These are phyloP conservation scores for Euphrasia arctica DNA, from an alignment of 305 asterid genomes.

Conservation along the genomic window DNA sequence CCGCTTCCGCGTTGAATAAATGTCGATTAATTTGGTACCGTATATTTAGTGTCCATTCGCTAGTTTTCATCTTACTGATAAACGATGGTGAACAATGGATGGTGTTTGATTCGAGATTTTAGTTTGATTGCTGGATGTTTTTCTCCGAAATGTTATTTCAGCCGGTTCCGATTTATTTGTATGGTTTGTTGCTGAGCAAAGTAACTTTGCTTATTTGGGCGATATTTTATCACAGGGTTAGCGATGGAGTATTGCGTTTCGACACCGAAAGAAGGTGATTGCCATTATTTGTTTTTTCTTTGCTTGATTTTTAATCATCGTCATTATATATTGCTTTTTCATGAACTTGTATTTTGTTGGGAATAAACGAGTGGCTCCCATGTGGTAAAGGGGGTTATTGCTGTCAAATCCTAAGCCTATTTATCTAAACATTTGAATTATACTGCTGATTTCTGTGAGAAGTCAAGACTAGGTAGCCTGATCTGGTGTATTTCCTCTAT, in stretches of 20 bases:
- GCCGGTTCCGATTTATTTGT: not conserved
- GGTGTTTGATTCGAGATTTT: slow-evolving; percentile 1
- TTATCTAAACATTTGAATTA: not conserved
- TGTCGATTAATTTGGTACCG: not conserved
- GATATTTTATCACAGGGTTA: slow-evolving; percentile 28
- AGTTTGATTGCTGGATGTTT: not conserved
- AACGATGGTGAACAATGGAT: not conserved
- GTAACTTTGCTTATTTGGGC: not conserved
- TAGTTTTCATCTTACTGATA: not conserved
- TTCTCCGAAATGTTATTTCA: not conserved
- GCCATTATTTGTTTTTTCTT: slow-evolving; percentile 8
- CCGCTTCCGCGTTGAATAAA: not conserved
- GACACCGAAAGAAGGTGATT: slow-evolving; percentile 36
- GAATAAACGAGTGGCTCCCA: not conserved
- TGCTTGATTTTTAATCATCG: not conserved
- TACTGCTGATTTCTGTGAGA: too few relatives aligned
- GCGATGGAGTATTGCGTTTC: slow-evolving; percentile 34
- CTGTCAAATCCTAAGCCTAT: not conserved
- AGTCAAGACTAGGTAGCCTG: too few relatives aligned
- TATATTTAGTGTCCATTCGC: not conserved
- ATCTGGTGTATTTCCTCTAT: too few relatives aligned
- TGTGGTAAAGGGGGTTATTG: not conserved
- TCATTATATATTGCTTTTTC: not conserved
- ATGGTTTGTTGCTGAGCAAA: not conserved
- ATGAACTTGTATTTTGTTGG: slow-evolving; percentile 3